Evolutionary conservation across 2,329 filamentous ascomycete genomes (phyloP).

Genomic region (Colletotrichum sp.): DNA sequence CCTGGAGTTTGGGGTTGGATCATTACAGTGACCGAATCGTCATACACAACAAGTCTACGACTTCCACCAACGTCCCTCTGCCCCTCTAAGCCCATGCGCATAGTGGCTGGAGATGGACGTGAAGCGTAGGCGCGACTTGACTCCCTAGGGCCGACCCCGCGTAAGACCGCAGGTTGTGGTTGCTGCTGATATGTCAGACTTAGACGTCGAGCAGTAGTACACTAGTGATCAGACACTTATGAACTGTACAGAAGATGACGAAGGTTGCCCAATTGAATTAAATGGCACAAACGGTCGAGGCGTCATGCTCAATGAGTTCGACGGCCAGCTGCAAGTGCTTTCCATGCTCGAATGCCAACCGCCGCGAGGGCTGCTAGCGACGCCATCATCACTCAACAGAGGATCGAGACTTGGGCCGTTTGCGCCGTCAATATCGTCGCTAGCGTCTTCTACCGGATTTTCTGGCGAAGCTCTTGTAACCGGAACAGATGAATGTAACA

Average conservation of each 20-base stretch:
- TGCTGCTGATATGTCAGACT: not conserved
- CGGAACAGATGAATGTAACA: not conserved
- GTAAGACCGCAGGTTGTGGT: not conserved
- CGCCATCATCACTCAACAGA: not conserved
- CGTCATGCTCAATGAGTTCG: not conserved
- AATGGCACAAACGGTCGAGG: not conserved
- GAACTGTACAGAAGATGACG: not conserved
- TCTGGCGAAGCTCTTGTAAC: not conserved
- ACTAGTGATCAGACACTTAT: not conserved
- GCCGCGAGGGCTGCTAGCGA: not conserved
- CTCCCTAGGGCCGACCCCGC: not conserved
- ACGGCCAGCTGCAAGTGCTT: not conserved
- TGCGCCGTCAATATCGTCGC: not conserved
- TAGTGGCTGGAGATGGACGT: not conserved
- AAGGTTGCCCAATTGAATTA: not conserved
- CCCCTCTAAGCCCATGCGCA: not conserved
- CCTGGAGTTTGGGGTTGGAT: conserved; percentile 55
- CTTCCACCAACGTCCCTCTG: conserved; percentile 3
- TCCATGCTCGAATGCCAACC: not conserved
- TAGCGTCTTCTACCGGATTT: not conserved
- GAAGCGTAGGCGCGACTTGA: not conserved
- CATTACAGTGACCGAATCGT: conserved; percentile 47
- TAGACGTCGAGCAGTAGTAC: not conserved
- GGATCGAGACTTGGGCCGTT: not conserved
- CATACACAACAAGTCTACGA: conserved; percentile 45